phyloP scores from a whole-genome alignment of 805 yeast species.

The Millerozyma miso region DNA sequence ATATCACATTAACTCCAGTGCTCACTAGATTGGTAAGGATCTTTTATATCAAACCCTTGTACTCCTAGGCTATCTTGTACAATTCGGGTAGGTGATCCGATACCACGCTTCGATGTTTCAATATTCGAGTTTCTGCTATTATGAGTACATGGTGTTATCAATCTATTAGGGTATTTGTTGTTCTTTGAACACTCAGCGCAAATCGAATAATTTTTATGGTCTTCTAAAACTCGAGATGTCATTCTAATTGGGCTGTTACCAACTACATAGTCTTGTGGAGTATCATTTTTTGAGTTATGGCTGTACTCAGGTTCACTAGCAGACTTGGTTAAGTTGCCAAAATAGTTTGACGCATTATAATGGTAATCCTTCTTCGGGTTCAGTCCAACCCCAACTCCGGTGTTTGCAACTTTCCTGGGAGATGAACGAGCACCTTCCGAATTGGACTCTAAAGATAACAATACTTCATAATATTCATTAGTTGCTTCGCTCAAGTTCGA shows the following conservation, averaged over 20 bases:
- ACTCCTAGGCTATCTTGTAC: constrained; percentile 1
- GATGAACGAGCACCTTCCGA: constrained; percentile 5
- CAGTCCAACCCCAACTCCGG: constrained; percentile 1
- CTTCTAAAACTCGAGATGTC: constrained; percentile 1
- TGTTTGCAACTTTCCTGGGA: constrained; percentile 5
- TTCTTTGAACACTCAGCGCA: constrained; percentile 7
- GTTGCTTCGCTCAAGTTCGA: constrained; percentile 23
- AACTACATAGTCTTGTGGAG: background rate
- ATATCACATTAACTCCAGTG: constrained; percentile 6
- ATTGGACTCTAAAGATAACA: constrained; percentile 7
- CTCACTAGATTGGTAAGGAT: constrained; percentile 6
- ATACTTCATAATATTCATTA: constrained; percentile 9
- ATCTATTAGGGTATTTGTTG: constrained; percentile 4
- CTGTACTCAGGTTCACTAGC: constrained; percentile 2
- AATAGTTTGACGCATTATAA: background rate
- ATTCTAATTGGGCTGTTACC: constrained; percentile 6
- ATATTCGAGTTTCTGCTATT: constrained; percentile 4
- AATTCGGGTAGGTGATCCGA: constrained; percentile 1
- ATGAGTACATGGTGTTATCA: constrained; percentile 11
- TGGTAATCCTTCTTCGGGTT: background rate
- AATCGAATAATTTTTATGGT: constrained; percentile 1
- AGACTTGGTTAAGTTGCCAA: constrained; percentile 1
- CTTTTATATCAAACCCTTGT: constrained; percentile 4
- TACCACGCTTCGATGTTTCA: background rate
- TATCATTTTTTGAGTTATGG: constrained; percentile 1